Conservation (phyloP, 257 asterid genomes). For the Solanum arcanum region DNA sequence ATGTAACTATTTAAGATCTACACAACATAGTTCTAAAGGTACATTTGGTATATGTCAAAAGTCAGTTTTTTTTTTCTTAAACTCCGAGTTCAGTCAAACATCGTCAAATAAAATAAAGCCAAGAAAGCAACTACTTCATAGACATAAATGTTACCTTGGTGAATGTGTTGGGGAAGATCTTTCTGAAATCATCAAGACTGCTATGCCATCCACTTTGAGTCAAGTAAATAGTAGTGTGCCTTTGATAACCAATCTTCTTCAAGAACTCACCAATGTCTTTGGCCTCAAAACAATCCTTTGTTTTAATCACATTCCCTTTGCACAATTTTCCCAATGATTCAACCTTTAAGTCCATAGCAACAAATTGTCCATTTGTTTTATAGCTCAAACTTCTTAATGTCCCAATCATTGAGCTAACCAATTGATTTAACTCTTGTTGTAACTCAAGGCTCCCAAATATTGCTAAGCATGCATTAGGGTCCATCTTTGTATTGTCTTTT, state of each 20-base stretch:
- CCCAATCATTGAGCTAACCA: slow-evolving; percentile 35
- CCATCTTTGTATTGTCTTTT: not conserved
- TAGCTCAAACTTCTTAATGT: slow-evolving; percentile 35
- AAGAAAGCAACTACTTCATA: not conserved
- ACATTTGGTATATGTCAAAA: not conserved
- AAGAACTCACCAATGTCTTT: slow-evolving; percentile 29
- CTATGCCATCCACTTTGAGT: slow-evolving; percentile 47
- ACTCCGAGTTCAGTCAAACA: not conserved
- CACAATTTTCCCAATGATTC: slow-evolving; percentile 16
- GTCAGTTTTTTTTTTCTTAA: not conserved
- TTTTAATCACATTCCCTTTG: not conserved
- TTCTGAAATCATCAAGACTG: slow-evolving; percentile 31
- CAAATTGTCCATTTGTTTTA: slow-evolving; percentile 25
- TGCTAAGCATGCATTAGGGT: slow-evolving; percentile 23
- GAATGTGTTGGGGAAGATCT: slow-evolving; percentile 43
- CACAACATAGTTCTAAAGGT: not conserved
- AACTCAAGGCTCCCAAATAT: slow-evolving; percentile 37
- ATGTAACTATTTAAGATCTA: not conserved
- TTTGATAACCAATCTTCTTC: slow-evolving; percentile 30
- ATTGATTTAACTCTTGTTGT: slow-evolving; percentile 18
- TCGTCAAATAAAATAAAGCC: not conserved
- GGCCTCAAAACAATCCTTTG: slow-evolving; percentile 14
- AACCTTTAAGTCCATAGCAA: slow-evolving; percentile 39
- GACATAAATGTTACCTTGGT: slow-evolving; percentile 34
- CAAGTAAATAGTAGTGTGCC: slow-evolving; percentile 32